Evolutionary conservation across 805 yeast species (phyloP), one percentile per base, ranked within the genome.

Genomic region (Candida sanyiensis): DNA sequence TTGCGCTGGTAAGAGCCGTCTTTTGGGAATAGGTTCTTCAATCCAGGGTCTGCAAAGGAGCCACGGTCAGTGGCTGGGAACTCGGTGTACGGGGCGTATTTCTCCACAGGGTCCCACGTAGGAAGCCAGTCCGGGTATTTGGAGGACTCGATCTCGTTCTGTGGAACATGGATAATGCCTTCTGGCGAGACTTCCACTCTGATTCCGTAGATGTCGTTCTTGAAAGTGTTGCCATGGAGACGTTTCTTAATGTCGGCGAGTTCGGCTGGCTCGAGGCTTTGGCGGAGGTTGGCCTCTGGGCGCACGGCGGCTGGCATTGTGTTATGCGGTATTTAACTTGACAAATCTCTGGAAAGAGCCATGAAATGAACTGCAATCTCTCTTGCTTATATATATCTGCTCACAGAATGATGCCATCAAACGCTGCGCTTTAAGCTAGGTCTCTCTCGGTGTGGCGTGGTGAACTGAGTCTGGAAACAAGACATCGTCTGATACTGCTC

Each of bases 61-160:
- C 42, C 42, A n/a, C 28, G 18, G 13, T 39, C 42, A 12, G 17
- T n/a, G 22, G 11, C 20, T 28, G 22, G 31, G n/a, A 39, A 34
- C 18, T 25, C 30, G 4, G 17, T 19, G 16, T 39, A 39, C 16
- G 38, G 38, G 16, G 22, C 32, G 21, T 29, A 29, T 12, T 39
- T 34, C 28, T 39, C 42, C 9, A 19, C 30, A 13, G 33, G 30
- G 26, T 35, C 28, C 38, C 42, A 39, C 15, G 33, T 26, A 29
- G 42, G 42, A 5, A 38, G 34, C 35, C 25, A 40, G 3, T 33
- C 44, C 4, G 33, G 33, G 27, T 28, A 37, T 17, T 40, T 37
- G 12, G 34, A 28, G 11, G 20, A 29, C 4, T 10, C 11, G 12
- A 22, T n/a, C 16, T 39, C 43, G 16, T 31, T 29, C 8, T 31